phyloP scores from a whole-genome alignment of 2,329 filamentous ascomycete species.

The Drechslera avenae region DNA sequence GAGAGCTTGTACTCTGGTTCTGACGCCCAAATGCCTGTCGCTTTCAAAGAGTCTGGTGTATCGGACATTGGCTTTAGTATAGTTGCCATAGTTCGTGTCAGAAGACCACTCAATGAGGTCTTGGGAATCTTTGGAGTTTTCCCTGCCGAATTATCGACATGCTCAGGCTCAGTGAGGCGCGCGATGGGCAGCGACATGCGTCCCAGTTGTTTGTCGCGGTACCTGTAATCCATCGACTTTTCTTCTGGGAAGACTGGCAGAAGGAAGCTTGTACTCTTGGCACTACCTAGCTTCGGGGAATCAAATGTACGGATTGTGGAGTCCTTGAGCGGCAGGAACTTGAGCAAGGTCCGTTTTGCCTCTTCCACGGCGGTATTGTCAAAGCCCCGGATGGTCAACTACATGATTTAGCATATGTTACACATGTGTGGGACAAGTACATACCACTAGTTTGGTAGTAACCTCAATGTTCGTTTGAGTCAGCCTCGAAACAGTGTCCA shows the following conservation, averaged over 20 bases:
- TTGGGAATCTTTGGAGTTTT: background rate
- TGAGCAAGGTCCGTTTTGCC: conserved; percentile 37
- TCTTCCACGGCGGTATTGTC: conserved; percentile 29
- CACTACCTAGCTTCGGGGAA: conserved; percentile 20
- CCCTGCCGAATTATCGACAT: background rate
- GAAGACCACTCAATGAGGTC: background rate
- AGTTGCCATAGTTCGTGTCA: conserved; percentile 5
- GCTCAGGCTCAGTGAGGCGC: conserved; percentile 2
- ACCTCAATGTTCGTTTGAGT: conserved; percentile 33
- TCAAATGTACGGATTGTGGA: conserved; percentile 23
- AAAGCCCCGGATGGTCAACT: conserved; percentile 40
- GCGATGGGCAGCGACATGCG: conserved; percentile 34
- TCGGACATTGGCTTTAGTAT: conserved; percentile 1
- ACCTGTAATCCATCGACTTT: conserved; percentile 27
- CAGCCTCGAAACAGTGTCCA: conserved; percentile 27
- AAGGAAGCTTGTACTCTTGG: conserved; percentile 20
- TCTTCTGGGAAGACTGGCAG: conserved; percentile 24
- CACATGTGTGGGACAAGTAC: background rate
- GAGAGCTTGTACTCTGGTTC: conserved; percentile 21
- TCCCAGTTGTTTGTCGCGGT: conserved; percentile 27
- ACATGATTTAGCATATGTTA: conserved; percentile 2
- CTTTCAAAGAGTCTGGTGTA: background rate
- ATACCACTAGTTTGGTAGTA: conserved; percentile 23
- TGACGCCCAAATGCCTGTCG: conserved; percentile 20
- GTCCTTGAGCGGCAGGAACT: conserved; percentile 32